Evolutionary conservation across 768 basidiomycete genomes (phyloP).

Genomic region (Naganishia friedmannii): DNA sequence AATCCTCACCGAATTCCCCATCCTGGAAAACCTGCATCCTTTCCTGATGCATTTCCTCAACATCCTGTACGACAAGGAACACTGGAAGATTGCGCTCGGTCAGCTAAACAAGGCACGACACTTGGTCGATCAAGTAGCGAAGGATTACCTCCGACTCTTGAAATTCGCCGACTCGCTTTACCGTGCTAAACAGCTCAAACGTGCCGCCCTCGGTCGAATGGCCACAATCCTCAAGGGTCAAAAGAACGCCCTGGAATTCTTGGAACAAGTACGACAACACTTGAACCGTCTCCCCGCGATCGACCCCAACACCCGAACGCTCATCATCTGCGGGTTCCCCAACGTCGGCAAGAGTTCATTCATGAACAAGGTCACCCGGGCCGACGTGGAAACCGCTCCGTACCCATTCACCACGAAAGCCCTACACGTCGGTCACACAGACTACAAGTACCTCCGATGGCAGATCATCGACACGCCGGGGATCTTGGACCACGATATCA

Average conservation of each 20-base stretch:
- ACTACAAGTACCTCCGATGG: constrained; percentile 99
- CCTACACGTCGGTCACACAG: constrained; percentile 95
- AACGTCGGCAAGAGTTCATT: constrained; percentile 99
- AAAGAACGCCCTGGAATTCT: constrained; percentile 96
- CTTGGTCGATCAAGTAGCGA: constrained; percentile 93
- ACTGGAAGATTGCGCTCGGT: constrained; percentile 97
- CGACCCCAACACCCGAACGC: constrained; percentile 95
- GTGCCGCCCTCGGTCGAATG: constrained; percentile 96
- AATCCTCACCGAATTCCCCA: constrained; percentile 92
- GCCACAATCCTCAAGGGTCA: constrained; percentile 97
- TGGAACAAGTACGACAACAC: constrained; percentile 98
- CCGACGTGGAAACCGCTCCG: constrained; percentile 72
- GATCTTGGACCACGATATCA: constrained; percentile 92
- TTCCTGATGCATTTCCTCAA: constrained; percentile 94
- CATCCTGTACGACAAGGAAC: constrained; percentile 98
- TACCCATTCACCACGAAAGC: constrained; percentile 99
- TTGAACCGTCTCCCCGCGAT: constrained; percentile 97
- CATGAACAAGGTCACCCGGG: constrained; percentile 98
- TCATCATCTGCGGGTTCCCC: constrained; percentile 96
- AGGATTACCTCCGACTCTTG: constrained; percentile 92
- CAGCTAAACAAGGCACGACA: constrained; percentile 93
- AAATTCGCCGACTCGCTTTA: constrained; percentile 98
- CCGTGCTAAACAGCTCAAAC: constrained; percentile 97
- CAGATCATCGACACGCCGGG: constrained; percentile 99
- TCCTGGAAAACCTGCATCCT: constrained; percentile 96